These are phyloP conservation scores for Apiospora koreana DNA, from an alignment of 2,329 filamentous ascomycete genomes.

Conservation along the genomic window DNA sequence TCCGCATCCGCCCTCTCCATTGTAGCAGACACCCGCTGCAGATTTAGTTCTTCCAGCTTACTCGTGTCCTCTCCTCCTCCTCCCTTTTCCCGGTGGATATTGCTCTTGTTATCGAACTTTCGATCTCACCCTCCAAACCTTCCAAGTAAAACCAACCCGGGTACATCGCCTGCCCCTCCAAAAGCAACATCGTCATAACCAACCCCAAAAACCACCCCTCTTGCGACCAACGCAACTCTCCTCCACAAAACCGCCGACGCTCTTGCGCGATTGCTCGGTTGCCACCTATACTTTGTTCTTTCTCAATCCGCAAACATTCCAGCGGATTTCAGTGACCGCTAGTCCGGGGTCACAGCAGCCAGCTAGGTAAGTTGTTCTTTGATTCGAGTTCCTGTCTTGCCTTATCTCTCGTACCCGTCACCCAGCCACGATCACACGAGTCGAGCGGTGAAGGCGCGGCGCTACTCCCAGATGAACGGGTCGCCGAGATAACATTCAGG, in stretches of 20 bases:
- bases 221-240: not conserved
- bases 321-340: constrained; percentile 5
- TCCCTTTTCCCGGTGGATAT: not conserved
- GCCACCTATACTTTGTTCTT: not conserved
- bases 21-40: not conserved
- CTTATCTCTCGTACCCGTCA: constrained; percentile 1
- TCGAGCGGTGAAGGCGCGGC: not conserved
- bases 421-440: constrained; percentile 1
- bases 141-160: not conserved
- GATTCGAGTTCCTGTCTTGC: not conserved
- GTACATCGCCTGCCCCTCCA: constrained; percentile 2
- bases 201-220: not conserved
- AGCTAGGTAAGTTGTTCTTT: constrained; percentile 1
- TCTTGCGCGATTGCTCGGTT: not conserved
- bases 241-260: constrained; percentile 1
- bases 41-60: not conserved
- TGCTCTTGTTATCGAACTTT: not conserved
- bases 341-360: constrained; percentile 1
- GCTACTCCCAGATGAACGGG: constrained; percentile 2
- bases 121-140: not conserved
- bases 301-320: not conserved
- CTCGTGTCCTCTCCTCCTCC: not conserved
- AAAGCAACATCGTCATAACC: constrained; percentile 5
- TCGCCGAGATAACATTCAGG: not conserved
- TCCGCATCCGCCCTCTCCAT: not conserved